phyloP scores from a whole-genome alignment of 495 filamentous ascomycete species.

The Penicillium pancosmium region DNA sequence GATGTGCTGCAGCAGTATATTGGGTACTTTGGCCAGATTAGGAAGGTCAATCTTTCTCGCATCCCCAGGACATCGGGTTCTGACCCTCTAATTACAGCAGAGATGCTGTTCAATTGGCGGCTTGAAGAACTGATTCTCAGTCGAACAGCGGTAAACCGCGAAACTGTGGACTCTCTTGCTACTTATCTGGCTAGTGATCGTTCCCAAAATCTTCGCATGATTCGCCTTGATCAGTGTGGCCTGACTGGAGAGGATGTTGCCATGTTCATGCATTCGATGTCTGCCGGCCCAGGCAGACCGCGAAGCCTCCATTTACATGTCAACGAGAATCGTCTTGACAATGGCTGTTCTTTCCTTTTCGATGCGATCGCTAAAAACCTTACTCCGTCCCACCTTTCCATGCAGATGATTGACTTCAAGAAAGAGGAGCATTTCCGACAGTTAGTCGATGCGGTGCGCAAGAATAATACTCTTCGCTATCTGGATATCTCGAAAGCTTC shows the following conservation, averaged over 20 bases:
- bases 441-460: constrained; percentile 69
- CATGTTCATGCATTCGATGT: constrained; percentile 76
- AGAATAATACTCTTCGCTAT: constrained; percentile 71
- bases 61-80: constrained; percentile 62
- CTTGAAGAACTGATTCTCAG: constrained; percentile 74
- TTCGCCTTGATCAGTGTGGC: constrained; percentile 78
- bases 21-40: constrained; percentile 67
- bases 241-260: constrained; percentile 79
- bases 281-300: constrained; percentile 45
- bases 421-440: constrained; percentile 75
- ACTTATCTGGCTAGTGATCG: constrained; percentile 63
- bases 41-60: constrained; percentile 72
- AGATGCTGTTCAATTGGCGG: constrained; percentile 71
- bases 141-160: constrained; percentile 61
- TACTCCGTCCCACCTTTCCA: constrained; percentile 72
- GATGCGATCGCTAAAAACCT: constrained; percentile 64
- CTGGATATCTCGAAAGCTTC: constrained; percentile 90
- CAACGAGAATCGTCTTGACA: constrained; percentile 80
- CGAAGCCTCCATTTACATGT: constrained; percentile 76
- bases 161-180: constrained; percentile 60
- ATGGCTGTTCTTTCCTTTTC: constrained; percentile 68
- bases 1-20: constrained; percentile 64
- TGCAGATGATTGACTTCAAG: constrained; percentile 86
- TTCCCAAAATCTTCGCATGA: constrained; percentile 65
- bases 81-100: constrained; percentile 66